These are phyloP conservation scores for Phoma sp. DNA, from an alignment of 2,329 filamentous ascomycete species.

Conservation along the genomic window DNA sequence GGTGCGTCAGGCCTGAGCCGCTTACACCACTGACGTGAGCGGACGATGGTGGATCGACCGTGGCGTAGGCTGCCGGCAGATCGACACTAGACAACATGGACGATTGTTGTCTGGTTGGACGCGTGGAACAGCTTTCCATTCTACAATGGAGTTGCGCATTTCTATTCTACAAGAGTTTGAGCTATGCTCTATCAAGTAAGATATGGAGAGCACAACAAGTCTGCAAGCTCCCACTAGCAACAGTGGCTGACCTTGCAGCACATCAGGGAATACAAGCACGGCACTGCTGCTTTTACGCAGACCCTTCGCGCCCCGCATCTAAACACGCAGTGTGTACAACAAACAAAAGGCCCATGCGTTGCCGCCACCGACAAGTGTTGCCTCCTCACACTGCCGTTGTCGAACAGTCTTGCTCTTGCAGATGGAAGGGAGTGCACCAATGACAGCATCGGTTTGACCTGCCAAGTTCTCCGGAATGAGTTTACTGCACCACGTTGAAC, in stretches of 20 bases:
- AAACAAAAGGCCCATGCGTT: constrained; percentile 6
- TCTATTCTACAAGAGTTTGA: not conserved
- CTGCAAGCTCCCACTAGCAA: constrained; percentile 8
- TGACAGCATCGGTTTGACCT: constrained; percentile 15
- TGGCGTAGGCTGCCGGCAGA: not conserved
- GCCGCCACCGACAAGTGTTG: constrained; percentile 12
- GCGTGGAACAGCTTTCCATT: not conserved
- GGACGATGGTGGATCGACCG: constrained; percentile 4
- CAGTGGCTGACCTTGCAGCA: constrained; percentile 32
- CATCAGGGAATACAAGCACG: constrained; percentile 20
- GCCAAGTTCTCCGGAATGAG: constrained; percentile 36
- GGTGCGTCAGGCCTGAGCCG: constrained; percentile 20
- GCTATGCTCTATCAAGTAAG: constrained; percentile 9
- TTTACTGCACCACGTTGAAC: constrained; percentile 17
- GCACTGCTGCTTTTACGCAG: constrained; percentile 22
- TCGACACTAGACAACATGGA: not conserved
- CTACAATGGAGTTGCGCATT: not conserved
- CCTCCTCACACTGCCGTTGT: constrained; percentile 5
- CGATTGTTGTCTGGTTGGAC: not conserved
- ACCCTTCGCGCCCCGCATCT: constrained; percentile 27
- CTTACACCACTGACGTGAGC: constrained; percentile 9
- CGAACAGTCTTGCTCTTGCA: constrained; percentile 21
- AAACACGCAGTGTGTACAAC: constrained; percentile 33
- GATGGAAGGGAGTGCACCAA: constrained; percentile 19
- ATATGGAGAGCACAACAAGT: constrained; percentile 16